A percentile compares a stretch with the other conserved stretches of the same genome.
Conservation (phyloP, 2,329 filamentous ascomycete species). For the Rosellinia necatrix region DNA sequence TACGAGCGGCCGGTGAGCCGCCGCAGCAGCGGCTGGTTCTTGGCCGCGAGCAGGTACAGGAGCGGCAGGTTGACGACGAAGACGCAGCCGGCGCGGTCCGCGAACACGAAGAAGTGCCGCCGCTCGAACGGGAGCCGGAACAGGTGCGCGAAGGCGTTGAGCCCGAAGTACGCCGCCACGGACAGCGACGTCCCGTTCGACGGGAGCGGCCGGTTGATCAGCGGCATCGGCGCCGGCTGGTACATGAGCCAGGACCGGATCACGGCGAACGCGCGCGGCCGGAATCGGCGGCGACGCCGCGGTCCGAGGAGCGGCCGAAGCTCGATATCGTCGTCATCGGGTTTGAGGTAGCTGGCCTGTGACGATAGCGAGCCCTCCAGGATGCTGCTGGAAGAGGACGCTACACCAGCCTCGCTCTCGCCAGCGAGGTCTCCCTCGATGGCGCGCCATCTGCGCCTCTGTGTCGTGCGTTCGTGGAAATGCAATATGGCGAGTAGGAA, state of each 20-base stretch:
- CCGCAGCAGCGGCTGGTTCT: conserved; percentile 67
- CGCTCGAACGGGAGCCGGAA: conserved; percentile 54
- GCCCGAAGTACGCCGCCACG: conserved; percentile 53
- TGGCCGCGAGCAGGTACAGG: conserved; percentile 67
- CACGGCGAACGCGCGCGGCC: conserved; percentile 2
- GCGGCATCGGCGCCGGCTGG: conserved; percentile 61
- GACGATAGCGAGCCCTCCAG: conserved; percentile 37
- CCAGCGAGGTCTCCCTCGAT: conserved; percentile 26
- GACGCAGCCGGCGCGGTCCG: conserved; percentile 60
- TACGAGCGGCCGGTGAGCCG: conserved; percentile 67
- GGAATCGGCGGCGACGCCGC: not conserved
- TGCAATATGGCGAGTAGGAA: conserved; percentile 38
- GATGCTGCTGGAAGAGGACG: conserved; percentile 44
- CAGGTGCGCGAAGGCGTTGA: conserved; percentile 64
- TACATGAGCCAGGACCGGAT: conserved; percentile 51
- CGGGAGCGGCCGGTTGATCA: conserved; percentile 61
- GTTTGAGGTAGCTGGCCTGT: conserved; percentile 28
- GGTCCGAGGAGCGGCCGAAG: conserved; percentile 41
- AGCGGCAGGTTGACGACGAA: conserved; percentile 55
- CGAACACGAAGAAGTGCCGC: conserved; percentile 60
- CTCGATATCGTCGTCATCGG: conserved; percentile 41
- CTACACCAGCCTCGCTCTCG: conserved; percentile 24
- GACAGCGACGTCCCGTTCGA: conserved; percentile 60
- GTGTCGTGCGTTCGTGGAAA: conserved; percentile 26
- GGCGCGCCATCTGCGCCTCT: conserved; percentile 33